Percentiles rank a stretch among this genome's conserved stretches.
These are phyloP conservation scores for Globisporangium apiculatum DNA, from an alignment of 352 stramenopile species.

Conservation along the genomic window DNA sequence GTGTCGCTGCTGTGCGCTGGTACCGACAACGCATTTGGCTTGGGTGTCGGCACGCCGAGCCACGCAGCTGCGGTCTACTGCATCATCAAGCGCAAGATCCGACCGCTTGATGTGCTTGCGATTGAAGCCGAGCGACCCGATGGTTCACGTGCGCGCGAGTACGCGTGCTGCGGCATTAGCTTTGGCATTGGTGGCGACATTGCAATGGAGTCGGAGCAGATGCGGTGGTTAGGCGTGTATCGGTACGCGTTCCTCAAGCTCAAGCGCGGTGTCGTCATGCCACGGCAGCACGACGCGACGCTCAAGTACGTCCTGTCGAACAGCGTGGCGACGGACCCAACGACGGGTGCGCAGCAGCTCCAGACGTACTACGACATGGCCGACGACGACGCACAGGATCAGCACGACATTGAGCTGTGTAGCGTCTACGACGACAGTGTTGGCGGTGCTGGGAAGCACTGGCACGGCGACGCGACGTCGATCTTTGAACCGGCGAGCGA, in stretches of 20 bases:
- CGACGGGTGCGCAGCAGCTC: conserved; percentile 45
- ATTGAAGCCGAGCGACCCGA: conserved; percentile 41
- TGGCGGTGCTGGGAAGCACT: conserved; percentile 28
- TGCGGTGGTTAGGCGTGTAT: conserved; percentile 58
- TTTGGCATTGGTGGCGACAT: conserved; percentile 74
- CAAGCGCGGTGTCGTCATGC: conserved; percentile 51
- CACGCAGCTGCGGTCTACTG: conserved; percentile 65
- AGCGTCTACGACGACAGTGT: conserved; percentile 66
- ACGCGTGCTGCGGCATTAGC: conserved; percentile 68
- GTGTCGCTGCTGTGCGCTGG: conserved; percentile 64
- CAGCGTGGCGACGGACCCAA: conserved; percentile 26
- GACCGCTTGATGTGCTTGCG: conserved; percentile 60
- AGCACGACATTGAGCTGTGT: conserved; percentile 70
- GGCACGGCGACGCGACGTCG: conserved; percentile 45
- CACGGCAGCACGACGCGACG: conserved; percentile 43
- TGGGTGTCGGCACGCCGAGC: conserved; percentile 57
- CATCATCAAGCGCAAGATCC: conserved; percentile 81
- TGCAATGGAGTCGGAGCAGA: conserved; percentile 62
- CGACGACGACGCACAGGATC: conserved; percentile 47
- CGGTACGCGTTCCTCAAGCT: conserved; percentile 72
- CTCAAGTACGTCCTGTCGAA: conserved; percentile 75
- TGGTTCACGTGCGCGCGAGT: conserved; percentile 45
- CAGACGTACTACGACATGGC: conserved; percentile 69
- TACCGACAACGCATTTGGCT: conserved; percentile 74
- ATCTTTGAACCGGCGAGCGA: conserved; percentile 59